A percentile compares a stretch with the other conserved stretches of the same genome.
Conservation (phyloP, 2,329 filamentous ascomycete genomes). For the Colletotrichum sojae region DNA sequence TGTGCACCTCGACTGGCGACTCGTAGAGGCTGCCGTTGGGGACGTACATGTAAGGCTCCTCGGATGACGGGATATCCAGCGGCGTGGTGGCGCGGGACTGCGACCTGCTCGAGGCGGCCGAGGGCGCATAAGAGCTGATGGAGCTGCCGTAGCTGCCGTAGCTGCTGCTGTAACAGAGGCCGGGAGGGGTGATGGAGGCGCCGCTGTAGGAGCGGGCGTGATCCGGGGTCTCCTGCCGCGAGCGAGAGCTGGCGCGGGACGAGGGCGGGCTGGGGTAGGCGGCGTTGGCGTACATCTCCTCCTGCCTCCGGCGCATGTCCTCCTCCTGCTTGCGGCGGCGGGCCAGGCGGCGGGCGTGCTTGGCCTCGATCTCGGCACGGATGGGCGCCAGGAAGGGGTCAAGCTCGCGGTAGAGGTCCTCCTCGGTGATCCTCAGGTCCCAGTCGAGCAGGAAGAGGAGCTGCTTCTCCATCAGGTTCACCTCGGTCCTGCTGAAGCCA, state of each 20-base stretch:
- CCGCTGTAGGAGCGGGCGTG: conserved; percentile 56
- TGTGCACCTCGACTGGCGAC: conserved; percentile 63
- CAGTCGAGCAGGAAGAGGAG: conserved; percentile 94
- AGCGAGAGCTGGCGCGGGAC: conserved; percentile 59
- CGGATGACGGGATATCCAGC: conserved; percentile 56
- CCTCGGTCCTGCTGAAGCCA: conserved; percentile 93
- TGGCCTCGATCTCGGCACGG: conserved; percentile 70
- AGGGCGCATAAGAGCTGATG: conserved; percentile 64
- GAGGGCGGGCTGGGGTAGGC: conserved; percentile 63
- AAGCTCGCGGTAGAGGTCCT: conserved; percentile 89
- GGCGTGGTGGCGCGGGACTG: conserved; percentile 65
- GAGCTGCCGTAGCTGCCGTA: conserved; percentile 55
- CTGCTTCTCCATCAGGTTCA: conserved; percentile 99
- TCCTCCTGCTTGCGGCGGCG: conserved; percentile 63
- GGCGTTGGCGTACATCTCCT: conserved; percentile 49
- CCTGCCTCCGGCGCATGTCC: conserved; percentile 53
- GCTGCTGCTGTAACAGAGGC: conserved; percentile 60
- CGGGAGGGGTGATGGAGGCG: conserved; percentile 59
- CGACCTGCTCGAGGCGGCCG: conserved; percentile 61
- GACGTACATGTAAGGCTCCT: conserved; percentile 60
- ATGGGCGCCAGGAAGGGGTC: conserved; percentile 92
- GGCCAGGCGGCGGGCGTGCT: conserved; percentile 65
- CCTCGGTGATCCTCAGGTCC: conserved; percentile 88
- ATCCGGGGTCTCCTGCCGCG: conserved; percentile 58
- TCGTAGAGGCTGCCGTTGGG: conserved; percentile 61